Conservation (phyloP, 441 rosid genomes). For the Caryocar brasiliense region DNA sequence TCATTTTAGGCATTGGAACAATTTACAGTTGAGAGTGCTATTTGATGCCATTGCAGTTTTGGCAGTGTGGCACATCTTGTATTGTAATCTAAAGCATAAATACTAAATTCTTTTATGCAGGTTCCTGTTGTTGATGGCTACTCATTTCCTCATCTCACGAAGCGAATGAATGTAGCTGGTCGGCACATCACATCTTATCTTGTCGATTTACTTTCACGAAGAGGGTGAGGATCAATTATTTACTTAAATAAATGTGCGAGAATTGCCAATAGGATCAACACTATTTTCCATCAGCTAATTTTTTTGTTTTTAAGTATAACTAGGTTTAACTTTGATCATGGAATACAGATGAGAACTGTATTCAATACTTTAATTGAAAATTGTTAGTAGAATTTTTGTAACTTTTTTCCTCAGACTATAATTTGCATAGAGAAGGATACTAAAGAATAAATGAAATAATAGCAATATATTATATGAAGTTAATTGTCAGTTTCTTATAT, state of each 20-base stretch:
- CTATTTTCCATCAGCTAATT: neutral
- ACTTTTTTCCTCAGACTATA: too few relatives aligned
- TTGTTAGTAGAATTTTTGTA: too few relatives aligned
- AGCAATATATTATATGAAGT: too few relatives aligned
- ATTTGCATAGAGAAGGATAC: too few relatives aligned
- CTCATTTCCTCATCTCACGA: constrained; percentile 94
- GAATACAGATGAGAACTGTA: too few relatives aligned
- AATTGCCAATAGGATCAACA: neutral
- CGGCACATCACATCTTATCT: constrained; percentile 94
- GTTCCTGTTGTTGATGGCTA: constrained; percentile 98
- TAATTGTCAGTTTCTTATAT: too few relatives aligned
- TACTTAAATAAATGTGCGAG: neutral
- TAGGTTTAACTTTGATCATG: too few relatives aligned
- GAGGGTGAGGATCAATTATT: constrained; percentile 58
- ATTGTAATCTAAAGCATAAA: constrained; percentile 6
- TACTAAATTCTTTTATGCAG: constrained; percentile 21
- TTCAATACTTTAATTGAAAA: too few relatives aligned
- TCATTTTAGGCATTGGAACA: neutral
- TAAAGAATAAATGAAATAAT: too few relatives aligned
- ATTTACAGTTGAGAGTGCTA: neutral
- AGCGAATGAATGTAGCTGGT: constrained; percentile 98
- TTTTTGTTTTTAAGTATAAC: neutral
- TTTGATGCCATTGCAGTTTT: neutral
- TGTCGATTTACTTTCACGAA: constrained; percentile 81
- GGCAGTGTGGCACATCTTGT: neutral